Percentiles rank a stretch among this genome's conserved stretches.
These are phyloP conservation scores for Mortierella sp. DNA, from an alignment of 371 early-diverging fungal species.

Conservation along the genomic window DNA sequence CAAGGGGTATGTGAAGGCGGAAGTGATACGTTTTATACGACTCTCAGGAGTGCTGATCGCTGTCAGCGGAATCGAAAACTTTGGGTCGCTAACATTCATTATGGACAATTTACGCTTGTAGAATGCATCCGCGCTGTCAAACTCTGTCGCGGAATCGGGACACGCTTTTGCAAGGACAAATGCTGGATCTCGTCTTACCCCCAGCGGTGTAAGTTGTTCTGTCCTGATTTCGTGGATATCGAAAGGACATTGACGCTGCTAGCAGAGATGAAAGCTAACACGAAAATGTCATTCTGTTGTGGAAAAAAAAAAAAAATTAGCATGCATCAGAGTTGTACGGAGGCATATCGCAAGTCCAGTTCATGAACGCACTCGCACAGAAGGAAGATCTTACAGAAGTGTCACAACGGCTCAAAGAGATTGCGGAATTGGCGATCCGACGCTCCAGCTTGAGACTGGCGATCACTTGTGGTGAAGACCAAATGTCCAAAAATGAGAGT, in stretches of 20 bases:
- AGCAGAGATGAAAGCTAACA: too few species aligned
- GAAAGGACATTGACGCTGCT: neutral
- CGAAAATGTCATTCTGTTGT: too few species aligned
- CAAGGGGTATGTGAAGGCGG: constrained; percentile 64
- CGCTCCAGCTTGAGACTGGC: constrained; percentile 74
- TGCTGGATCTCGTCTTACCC: constrained; percentile 74
- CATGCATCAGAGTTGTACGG: constrained; percentile 65
- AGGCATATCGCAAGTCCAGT: constrained; percentile 86
- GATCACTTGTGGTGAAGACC: constrained; percentile 72
- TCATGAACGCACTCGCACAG: constrained; percentile 76
- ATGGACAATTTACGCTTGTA: constrained; percentile 13
- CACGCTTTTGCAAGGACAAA: constrained; percentile 85
- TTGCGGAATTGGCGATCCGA: constrained; percentile 63
- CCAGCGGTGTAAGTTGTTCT: constrained; percentile 58
- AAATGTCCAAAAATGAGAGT: constrained; percentile 67
- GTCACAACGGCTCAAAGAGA: constrained; percentile 70
- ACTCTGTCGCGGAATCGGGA: constrained; percentile 86
- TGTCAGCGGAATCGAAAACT: too few species aligned
- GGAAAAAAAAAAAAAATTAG: too few species aligned
- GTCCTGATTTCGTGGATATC: neutral
- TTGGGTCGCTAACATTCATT: neutral
- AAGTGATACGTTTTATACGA: neutral
- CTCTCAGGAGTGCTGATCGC: too few species aligned
- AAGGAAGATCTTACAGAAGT: constrained; percentile 69
- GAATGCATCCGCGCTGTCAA: constrained; percentile 77